Evolutionary conservation across 257 asterid genomes (phyloP), one percentile per base, ranked within the genome.

Genomic region (Solanum peruvianum): DNA sequence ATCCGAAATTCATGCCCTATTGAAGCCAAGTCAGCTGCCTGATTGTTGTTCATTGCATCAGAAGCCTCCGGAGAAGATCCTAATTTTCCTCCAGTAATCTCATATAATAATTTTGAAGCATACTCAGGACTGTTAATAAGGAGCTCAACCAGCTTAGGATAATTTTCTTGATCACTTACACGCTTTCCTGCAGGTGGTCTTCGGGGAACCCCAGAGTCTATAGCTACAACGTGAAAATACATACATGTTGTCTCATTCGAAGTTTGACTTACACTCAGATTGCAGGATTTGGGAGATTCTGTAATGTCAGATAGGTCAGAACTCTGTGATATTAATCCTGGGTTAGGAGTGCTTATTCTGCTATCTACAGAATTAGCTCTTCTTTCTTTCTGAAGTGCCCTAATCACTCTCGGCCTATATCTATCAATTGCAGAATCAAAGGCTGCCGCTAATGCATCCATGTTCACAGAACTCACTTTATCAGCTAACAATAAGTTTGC

Each of bases 181-280:
- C 98, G 98, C 87, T 97, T 97, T 77, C 98, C 98, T 29, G 99
- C 99, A 69, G 99, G 99, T n/a, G 99, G 99, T 89, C 97, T 93
- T 73, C 99, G 98, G 76, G 99, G 99, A 33, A 97, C 99, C 88
- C 95, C 99, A 33, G 98, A 96, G 88, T 97, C 99, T 91, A 97
- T 97, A 23, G 98, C 99, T 90, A 97, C 97, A 82, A 96, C 91
- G 85, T 93, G 95, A 85, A 90, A 90, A 90, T 94, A 93, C 33
- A 90, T 75, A 87, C 88, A 78, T 29, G 83, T 84, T 7, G 95
- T 49, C 64, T 91, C 98, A 70, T 84, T 89, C 81, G 93, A 89
- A 75, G 90, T 86, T 86, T 91, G 89, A 91, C 94, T 94, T 87
- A 92, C 91, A 76, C 95, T 94, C 87, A 90, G 72, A 88, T 87